These are phyloP conservation scores for Xylaria telfairii DNA, from an alignment of 495 filamentous ascomycete genomes.

Conservation along the genomic window DNA sequence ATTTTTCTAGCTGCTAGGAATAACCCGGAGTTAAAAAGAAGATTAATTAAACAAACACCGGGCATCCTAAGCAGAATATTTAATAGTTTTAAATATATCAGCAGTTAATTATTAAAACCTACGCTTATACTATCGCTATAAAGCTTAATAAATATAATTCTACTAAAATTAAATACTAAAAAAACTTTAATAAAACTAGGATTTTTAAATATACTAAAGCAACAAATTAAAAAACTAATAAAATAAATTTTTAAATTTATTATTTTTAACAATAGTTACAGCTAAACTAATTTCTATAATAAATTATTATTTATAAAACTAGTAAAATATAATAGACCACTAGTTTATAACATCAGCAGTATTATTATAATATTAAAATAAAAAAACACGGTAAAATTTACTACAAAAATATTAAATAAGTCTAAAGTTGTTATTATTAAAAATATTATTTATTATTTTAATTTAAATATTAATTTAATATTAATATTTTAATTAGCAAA, in stretches of 20 bases:
- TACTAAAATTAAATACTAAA: neutral
- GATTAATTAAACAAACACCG: neutral
- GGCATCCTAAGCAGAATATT: neutral
- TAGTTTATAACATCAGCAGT: neutral
- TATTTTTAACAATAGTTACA: neutral
- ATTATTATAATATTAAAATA: neutral
- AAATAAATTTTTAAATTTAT: neutral
- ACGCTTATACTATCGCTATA: too few relatives aligned
- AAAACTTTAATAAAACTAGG: neutral
- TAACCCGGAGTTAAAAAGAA: too few relatives aligned
- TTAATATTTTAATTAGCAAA: slow-evolving; percentile 5
- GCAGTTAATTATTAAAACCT: neutral
- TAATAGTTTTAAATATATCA: neutral
- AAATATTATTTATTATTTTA: too few relatives aligned
- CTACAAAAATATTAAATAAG: too few relatives aligned
- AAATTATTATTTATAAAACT: slow-evolving; percentile 4
- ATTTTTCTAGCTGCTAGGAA: too few relatives aligned
- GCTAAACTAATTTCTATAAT: neutral
- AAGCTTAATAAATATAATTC: slow-evolving; percentile 1
- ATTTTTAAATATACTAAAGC: neutral
- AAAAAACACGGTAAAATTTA: neutral
- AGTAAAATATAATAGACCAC: neutral
- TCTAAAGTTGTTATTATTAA: too few relatives aligned
- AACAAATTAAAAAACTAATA: neutral
- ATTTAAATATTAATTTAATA: too few relatives aligned